phyloP scores from a whole-genome alignment of 2,329 filamentous ascomycete species.

The Neoscytalidium dimidiatum region DNA sequence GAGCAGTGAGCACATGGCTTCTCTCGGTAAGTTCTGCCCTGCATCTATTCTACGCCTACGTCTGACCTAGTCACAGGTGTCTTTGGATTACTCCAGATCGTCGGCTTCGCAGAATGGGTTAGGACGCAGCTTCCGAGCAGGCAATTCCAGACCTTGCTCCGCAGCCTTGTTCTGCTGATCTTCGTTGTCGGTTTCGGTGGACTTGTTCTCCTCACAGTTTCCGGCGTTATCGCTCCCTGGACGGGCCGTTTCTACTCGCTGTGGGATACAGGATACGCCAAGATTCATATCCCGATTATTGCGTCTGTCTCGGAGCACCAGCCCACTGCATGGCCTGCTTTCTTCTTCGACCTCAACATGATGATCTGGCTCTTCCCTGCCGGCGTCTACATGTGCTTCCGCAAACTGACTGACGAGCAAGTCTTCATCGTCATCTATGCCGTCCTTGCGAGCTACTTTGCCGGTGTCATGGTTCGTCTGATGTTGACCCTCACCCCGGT shows the following conservation, averaged over 20 bases:
- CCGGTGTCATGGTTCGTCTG: conserved; percentile 97
- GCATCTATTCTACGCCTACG: neutral
- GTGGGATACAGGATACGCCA: conserved; percentile 98
- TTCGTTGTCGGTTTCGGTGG: conserved; percentile 72
- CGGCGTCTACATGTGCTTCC: conserved; percentile 97
- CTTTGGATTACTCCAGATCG: conserved; percentile 91
- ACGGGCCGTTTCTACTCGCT: conserved; percentile 98
- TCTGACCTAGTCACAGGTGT: conserved; percentile 63
- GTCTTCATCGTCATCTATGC: conserved; percentile 97
- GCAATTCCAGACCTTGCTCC: conserved; percentile 90
- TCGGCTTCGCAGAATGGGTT: conserved; percentile 89
- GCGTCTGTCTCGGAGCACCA: conserved; percentile 99
- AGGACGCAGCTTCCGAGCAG: conserved; percentile 84
- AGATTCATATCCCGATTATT: conserved; percentile 99
- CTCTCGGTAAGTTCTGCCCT: conserved; percentile 66
- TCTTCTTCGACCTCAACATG: conserved; percentile 98
- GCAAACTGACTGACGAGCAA: conserved; percentile 89
- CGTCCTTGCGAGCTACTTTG: conserved; percentile 96
- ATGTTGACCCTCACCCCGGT: conserved; percentile 97
- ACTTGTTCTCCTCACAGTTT: conserved; percentile 80
- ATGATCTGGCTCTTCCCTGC: conserved; percentile 99
- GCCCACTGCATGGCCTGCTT: conserved; percentile 97
- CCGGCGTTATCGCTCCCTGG: conserved; percentile 95
- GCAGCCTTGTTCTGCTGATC: conserved; percentile 70
- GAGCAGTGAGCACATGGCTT: conserved; percentile 98